Evolutionary conservation across 805 yeast species (phyloP), one percentile per base, ranked within the genome.

Genomic region (Kodamaea leandrae): DNA sequence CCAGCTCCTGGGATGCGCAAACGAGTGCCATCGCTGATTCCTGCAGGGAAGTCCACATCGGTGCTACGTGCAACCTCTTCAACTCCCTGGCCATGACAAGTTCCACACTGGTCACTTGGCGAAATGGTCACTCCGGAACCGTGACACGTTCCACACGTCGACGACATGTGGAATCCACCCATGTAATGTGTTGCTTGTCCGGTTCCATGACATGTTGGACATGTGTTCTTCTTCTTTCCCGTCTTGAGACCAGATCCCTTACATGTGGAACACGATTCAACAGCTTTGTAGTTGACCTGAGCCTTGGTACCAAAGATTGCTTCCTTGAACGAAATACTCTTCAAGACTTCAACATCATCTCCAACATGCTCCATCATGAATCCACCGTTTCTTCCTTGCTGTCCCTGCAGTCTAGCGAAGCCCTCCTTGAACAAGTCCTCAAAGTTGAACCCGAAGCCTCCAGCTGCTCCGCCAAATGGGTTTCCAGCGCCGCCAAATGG

Each of bases 91-190:
- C 98, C 97, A 50, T 82, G 90, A 66, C 99, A 93, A 1, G 81
- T 60, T 1, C 58, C 54, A 73, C 99, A 93, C 40, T 80, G 79
- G 57, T 88, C 89, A 10, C 70, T 65, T 14, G 75, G 71, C 35
- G 81, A 76, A 37, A 89, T 79, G 3, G 71, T 74, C 1, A 88
- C 93, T 40, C 99, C 99, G 4, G 86, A 69, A 29, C 99, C 99
- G 33, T 76, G 80, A 72, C 99, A 93, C 3, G 81, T 68, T 37
- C 73, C 73, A 74, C 99, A 93, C 9, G 96, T 88, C 0, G 96
- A 81, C 2, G 96, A 83, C 96, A 93, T 89, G 55, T 90, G 96
- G 76, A 91, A 93, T 0, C 98, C 98, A 3, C 95, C 96, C 58
- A 86, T 75, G 35, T 81, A 72, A 54, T 91, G 97, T 15, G 89